Conservation (phyloP, 164 flowering plant genomes). For the Magnolia officinalis region DNA sequence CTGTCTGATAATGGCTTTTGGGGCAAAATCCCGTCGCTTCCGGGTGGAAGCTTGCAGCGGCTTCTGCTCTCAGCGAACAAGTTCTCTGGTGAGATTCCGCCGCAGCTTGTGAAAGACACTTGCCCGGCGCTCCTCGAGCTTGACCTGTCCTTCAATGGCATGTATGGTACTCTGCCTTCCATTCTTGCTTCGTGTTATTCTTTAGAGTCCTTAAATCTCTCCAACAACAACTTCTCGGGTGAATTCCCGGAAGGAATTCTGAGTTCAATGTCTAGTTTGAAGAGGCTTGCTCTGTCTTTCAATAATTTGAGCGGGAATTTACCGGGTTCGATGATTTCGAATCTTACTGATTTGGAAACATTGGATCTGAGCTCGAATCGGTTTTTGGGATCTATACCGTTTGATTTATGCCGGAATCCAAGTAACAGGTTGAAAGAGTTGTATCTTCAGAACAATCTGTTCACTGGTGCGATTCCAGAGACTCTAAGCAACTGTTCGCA, state of each 20-base stretch:
- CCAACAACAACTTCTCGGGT: constrained; percentile 66
- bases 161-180: constrained; percentile 60
- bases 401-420: constrained; percentile 43
- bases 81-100: constrained; percentile 55
- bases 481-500: constrained; percentile 67
- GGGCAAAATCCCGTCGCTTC: constrained; percentile 53
- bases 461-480: constrained; percentile 62
- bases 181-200: constrained; percentile 47
- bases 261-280: constrained; percentile 48
- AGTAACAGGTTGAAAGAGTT: constrained; percentile 49
- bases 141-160: constrained; percentile 60
- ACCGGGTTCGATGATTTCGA: constrained; percentile 45
- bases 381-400: constrained; percentile 64
- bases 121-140: constrained; percentile 52
- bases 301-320: constrained; percentile 55
- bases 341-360: constrained; percentile 47
- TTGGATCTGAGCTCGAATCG: constrained; percentile 84
- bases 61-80: constrained; percentile 45
- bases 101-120: constrained; percentile 28
- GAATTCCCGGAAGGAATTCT: constrained; percentile 52
- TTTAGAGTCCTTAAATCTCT: constrained; percentile 51
- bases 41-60: constrained; percentile 34
- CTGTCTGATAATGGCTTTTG: constrained; percentile 54
- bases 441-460: constrained; percentile 66
- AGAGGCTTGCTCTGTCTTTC: constrained; percentile 43